phyloP scores from a whole-genome alignment of 2,329 filamentous ascomycete genomes.

The Xylariaceae sp. region DNA sequence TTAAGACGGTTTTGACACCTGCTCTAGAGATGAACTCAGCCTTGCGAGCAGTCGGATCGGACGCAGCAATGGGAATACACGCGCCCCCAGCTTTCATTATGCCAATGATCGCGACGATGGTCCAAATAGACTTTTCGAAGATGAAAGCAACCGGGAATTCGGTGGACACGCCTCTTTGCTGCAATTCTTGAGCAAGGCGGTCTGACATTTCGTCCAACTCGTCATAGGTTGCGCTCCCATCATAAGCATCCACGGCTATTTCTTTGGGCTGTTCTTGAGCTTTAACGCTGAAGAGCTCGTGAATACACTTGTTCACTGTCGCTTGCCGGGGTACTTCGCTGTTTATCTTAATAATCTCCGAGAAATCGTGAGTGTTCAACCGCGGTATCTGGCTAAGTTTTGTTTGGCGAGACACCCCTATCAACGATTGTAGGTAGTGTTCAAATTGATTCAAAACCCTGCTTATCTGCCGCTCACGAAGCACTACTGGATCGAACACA shows the following conservation, averaged over 20 bases:
- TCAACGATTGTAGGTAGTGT: constrained; percentile 7
- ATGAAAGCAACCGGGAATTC: constrained; percentile 11
- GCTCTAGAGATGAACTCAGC: constrained; percentile 4
- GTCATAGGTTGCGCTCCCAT: constrained; percentile 17
- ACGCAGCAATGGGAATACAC: constrained; percentile 33
- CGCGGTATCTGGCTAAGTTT: constrained; percentile 13
- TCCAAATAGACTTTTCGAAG: constrained; percentile 48
- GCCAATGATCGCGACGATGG: constrained; percentile 43
- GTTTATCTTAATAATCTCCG: constrained; percentile 20
- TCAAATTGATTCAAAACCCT: constrained; percentile 22
- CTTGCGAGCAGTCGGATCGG: constrained; percentile 39
- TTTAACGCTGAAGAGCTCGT: constrained; percentile 15
- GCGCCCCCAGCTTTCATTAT: constrained; percentile 46
- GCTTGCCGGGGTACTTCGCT: neutral
- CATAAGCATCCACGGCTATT: constrained; percentile 15
- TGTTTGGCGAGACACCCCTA: constrained; percentile 2
- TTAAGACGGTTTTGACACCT: constrained; percentile 3
- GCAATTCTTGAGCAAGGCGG: constrained; percentile 7
- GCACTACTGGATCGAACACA: constrained; percentile 3
- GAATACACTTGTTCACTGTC: neutral
- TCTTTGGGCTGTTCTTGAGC: constrained; percentile 10
- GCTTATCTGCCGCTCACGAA: constrained; percentile 6
- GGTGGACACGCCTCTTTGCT: neutral
- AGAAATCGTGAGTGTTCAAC: constrained; percentile 12
- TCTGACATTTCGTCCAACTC: constrained; percentile 21